A percentile compares a stretch with the other conserved stretches of the same genome.
These are phyloP conservation scores for Corinectria fuckeliana DNA, from an alignment of 2,329 filamentous ascomycete genomes.

Conservation along the genomic window DNA sequence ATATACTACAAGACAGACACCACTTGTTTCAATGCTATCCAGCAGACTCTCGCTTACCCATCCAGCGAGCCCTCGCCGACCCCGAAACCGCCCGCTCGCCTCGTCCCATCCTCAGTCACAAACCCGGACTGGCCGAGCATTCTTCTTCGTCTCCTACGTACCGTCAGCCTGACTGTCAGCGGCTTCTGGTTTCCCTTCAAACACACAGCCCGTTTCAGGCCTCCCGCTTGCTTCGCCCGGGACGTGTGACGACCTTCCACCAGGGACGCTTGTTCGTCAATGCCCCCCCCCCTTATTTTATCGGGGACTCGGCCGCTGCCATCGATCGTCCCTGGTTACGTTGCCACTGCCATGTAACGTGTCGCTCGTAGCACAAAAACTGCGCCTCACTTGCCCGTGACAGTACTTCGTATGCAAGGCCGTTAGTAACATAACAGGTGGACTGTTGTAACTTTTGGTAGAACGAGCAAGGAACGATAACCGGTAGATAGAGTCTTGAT, in stretches of 20 bases:
- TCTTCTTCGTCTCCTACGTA: background rate
- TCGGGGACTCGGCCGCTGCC: background rate
- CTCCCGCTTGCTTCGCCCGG: background rate
- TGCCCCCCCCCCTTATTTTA: conserved; percentile 1
- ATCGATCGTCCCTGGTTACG: background rate
- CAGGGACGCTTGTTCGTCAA: background rate
- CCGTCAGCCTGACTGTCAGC: background rate
- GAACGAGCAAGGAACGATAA: no score
- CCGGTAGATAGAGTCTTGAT: no score
- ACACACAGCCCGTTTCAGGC: conserved; percentile 16
- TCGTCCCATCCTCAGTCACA: no score
- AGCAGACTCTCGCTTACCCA: background rate
- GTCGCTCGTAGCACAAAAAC: background rate
- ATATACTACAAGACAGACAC: no score
- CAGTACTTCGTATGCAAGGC: background rate
- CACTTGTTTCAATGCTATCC: background rate
- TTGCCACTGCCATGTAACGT: conserved; percentile 2
- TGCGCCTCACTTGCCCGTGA: background rate
- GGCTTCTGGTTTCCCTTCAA: background rate
- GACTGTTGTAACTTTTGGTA: background rate
- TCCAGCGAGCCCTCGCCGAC: no score
- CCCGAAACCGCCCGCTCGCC: no score
- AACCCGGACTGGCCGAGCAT: no score
- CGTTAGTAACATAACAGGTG: background rate
- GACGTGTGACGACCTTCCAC: background rate